phyloP scores from a whole-genome alignment of 2,329 filamentous ascomycete species.

The Pezizomycotina sp. region DNA sequence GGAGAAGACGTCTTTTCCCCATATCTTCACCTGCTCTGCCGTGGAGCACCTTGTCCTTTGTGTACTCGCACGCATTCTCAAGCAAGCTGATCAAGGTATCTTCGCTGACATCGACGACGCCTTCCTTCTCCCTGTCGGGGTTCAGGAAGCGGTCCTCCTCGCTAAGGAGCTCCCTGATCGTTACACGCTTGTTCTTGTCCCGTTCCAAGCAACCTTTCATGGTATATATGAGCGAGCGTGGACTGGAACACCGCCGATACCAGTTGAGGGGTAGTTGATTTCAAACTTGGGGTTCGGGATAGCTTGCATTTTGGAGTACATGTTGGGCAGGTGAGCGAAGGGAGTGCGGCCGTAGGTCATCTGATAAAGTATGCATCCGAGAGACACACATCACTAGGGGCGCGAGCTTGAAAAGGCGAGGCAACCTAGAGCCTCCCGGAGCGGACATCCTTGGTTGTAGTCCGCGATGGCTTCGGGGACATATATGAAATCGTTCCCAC shows the following conservation, averaged over 20 bases:
- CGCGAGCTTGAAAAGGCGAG: slow-evolving; percentile 69
- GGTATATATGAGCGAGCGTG: slow-evolving; percentile 42
- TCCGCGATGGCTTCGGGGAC: slow-evolving; percentile 92
- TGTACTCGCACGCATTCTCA: slow-evolving; percentile 25
- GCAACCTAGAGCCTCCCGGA: slow-evolving; percentile 18
- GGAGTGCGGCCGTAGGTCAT: slow-evolving; percentile 96
- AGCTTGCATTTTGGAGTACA: slow-evolving; percentile 69
- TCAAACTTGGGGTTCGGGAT: slow-evolving; percentile 63
- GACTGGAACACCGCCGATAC: slow-evolving; percentile 47
- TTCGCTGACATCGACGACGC: slow-evolving; percentile 23
- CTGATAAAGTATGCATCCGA: slow-evolving; percentile 94
- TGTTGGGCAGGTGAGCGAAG: slow-evolving; percentile 80
- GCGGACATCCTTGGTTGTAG: slow-evolving; percentile 51
- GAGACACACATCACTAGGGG: slow-evolving; percentile 91
- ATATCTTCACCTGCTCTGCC: slow-evolving; percentile 22
- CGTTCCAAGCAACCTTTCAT: slow-evolving; percentile 47
- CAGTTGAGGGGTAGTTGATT: slow-evolving; percentile 55
- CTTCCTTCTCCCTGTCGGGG: slow-evolving; percentile 30
- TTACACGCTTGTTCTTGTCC: slow-evolving; percentile 46
- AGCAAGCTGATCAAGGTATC: slow-evolving; percentile 24
- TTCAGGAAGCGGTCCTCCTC: slow-evolving; percentile 47
- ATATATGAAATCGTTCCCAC: slow-evolving; percentile 97
- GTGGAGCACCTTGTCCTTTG: slow-evolving; percentile 23
- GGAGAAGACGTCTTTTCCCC: slow-evolving; percentile 24
- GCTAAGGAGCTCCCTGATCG: slow-evolving; percentile 45